Evolutionary conservation across 768 basidiomycete genomes (phyloP), one percentile per base, ranked within the genome.

Genomic region (Lactarius pseudohatsudake): DNA sequence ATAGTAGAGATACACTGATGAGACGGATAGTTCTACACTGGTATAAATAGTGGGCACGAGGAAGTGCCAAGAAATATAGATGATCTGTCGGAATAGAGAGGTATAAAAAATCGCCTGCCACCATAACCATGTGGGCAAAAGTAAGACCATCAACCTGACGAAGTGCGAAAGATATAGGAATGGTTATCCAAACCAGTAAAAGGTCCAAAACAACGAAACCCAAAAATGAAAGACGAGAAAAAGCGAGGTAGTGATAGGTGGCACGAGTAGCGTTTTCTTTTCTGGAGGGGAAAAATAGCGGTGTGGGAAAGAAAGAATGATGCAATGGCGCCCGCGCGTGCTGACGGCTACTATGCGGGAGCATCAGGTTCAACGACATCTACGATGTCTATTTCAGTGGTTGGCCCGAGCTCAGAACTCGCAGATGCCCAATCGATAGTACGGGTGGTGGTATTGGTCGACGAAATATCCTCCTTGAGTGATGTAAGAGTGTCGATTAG

Each of bases 141-240:
- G 11, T 18, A 22, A n/a, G 40, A 1, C 56, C 57, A 28, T n/a
- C 7, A 59, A 53, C 47, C 36, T 11, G 8, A 8, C 5, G 50
- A 64, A 57, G 28, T 59, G 20, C 38, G 57, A 64, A 64, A n/a
- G 15, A 50, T 26, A 36, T 2, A 4, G 43, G 56, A 36, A 36
- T 34, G 36, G 36, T 50, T 45, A 50, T 53, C 57, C 43, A 59
- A 64, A 64, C 34, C 58, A 43, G 40, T 60, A 47, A 54, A 34
- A 43, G 41, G 50, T 55, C 59, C 30, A 43, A 32, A 11, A 40
- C 28, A 47, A 65, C 28, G 47, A 30, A 59, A 54, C 16, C 32
- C 28, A 55, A 38, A 55, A 38, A n/a, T 1, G 41, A 59, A 43
- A 1, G 58, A 59, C 22, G 53, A 4, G 15, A 55, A 59, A 26